A percentile compares a stretch with the other conserved stretches of the same genome.
phyloP scores from a whole-genome alignment of 805 yeast genomes.

The Nakazawaea ishiwadae region DNA sequence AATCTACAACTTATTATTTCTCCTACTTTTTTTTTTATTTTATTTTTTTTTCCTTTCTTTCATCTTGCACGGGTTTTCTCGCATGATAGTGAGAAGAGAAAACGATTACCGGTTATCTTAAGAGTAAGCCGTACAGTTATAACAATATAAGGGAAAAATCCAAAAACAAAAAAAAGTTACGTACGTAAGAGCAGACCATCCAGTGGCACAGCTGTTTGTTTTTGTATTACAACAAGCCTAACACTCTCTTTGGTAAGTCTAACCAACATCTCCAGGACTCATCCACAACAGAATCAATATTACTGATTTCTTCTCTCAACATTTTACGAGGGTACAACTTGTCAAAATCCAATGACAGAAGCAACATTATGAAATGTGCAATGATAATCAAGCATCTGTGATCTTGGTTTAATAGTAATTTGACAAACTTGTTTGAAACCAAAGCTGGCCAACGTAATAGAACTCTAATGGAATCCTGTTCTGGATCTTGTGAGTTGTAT shows the following conservation, averaged over 20 bases:
- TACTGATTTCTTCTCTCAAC: not conserved
- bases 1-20: too few relatives aligned
- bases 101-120: too few relatives aligned
- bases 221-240: not conserved
- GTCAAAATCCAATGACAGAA: slow-evolving; percentile 6
- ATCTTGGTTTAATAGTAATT: not conserved
- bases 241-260: not conserved
- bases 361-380: slow-evolving; percentile 8
- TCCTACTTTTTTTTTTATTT: too few relatives aligned
- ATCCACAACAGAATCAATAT: not conserved
- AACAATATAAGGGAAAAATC: too few relatives aligned
- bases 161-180: too few relatives aligned
- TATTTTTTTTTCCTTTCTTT: too few relatives aligned
- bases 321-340: not conserved
- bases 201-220: not conserved
- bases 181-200: not conserved
- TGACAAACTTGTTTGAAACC: not conserved
- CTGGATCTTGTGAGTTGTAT: not conserved
- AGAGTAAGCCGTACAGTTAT: too few relatives aligned
- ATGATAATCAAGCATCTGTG: not conserved
- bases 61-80: too few relatives aligned
- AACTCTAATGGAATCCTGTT: slow-evolving; percentile 1
- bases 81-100: too few relatives aligned
- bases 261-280: slow-evolving; percentile 4
- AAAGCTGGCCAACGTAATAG: slow-evolving; percentile 4